Percentiles rank a stretch among this genome's conserved stretches.
phyloP scores from a whole-genome alignment of 345 rosid species.

The Zanthoxylum bungeanum region DNA sequence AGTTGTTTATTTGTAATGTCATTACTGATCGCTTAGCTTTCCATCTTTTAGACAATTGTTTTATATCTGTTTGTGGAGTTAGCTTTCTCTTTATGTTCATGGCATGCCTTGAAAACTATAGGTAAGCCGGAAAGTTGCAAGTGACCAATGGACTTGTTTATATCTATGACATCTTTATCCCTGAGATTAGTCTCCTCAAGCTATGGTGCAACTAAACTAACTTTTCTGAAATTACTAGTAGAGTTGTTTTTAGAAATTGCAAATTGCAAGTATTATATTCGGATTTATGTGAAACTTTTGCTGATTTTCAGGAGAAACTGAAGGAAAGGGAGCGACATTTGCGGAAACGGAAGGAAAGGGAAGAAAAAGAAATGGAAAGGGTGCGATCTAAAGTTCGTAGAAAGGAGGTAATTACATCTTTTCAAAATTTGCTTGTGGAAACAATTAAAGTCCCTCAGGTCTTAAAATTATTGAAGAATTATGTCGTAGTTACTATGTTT shows the following conservation, averaged over 20 bases:
- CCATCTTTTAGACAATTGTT: not conserved
- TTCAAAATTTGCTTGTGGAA: slow-evolving; percentile 95
- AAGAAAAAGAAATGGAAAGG: slow-evolving; percentile 94
- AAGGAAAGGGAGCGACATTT: slow-evolving; percentile 87
- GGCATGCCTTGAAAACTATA: too few species aligned
- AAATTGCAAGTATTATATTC: not conserved
- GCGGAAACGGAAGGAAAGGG: slow-evolving; percentile 92
- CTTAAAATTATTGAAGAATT: not conserved
- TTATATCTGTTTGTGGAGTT: not conserved
- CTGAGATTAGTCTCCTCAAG: not conserved
- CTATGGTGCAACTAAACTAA: not conserved
- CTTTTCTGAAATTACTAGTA: not conserved
- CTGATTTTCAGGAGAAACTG: slow-evolving; percentile 57
- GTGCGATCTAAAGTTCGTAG: slow-evolving; percentile 80
- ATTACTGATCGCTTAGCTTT: not conserved
- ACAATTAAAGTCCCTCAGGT: slow-evolving; percentile 94
- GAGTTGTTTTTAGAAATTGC: not conserved
- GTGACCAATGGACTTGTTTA: not conserved
- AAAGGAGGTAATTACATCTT: slow-evolving; percentile 85
- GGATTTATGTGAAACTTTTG: not conserved
- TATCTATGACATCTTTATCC: not conserved
- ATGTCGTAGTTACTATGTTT: not conserved
- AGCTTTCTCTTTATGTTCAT: too few species aligned
- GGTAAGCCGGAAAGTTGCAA: not conserved
- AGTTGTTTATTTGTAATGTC: not conserved